These are phyloP conservation scores for Chenopodium quinoa DNA, from an alignment of 148 eudicot genomes.

Conservation along the genomic window DNA sequence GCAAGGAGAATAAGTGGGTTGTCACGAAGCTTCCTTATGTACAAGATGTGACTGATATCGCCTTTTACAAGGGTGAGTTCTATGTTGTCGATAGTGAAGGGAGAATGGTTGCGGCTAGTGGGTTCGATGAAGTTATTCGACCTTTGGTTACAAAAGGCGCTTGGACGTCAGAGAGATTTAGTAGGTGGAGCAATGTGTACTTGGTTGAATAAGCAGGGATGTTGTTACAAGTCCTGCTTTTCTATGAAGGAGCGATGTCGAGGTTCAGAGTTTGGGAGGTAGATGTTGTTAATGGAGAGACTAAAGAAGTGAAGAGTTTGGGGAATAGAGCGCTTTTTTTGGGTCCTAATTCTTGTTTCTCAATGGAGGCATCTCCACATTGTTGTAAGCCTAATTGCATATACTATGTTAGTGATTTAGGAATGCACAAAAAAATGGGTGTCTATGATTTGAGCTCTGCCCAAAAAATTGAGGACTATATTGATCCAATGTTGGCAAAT, in stretches of 20 bases:
- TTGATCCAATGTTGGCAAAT: too few species aligned
- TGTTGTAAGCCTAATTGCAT: too few species aligned
- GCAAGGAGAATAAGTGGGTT: neutral
- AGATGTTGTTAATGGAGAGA: neutral
- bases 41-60: neutral
- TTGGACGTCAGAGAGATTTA: neutral
- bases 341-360: conserved; percentile 1
- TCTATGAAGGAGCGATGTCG: neutral
- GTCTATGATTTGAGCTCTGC: too few species aligned
- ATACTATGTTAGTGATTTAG: too few species aligned
- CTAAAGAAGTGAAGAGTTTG: neutral
- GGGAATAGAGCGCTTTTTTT: neutral
- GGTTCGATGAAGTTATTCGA: neutral
- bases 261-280: neutral
- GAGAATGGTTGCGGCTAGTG: neutral
- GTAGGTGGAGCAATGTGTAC: neutral
- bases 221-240: neutral
- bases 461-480: too few species aligned
- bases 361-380: neutral
- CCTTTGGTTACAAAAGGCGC: neutral
- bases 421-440: too few species aligned
- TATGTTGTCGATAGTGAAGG: neutral
- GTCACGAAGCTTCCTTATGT: neutral
- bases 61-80: neutral
- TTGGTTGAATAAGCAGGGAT: conserved; percentile 5